These are phyloP conservation scores for Pelargonium fulgidum DNA, from an alignment of 441 rosid genomes.

Conservation along the genomic window DNA sequence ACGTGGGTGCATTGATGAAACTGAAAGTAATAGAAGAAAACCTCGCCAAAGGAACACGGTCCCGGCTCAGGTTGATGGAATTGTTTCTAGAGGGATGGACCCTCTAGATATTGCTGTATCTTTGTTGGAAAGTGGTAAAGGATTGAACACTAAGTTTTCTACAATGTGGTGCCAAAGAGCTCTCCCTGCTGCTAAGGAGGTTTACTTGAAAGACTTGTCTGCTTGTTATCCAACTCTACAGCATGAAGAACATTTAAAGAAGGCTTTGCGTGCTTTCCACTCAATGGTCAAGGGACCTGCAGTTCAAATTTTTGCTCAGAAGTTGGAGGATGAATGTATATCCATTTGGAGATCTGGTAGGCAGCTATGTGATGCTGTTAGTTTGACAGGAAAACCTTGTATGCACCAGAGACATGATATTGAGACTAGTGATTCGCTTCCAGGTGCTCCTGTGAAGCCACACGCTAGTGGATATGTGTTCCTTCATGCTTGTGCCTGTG, in stretches of 20 bases:
- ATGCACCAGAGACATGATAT: conserved; percentile 57
- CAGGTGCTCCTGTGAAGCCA: conserved; percentile 30
- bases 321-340: conserved; percentile 65
- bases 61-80: conserved; percentile 40
- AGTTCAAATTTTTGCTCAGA: conserved; percentile 46
- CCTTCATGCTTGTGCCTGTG: conserved; percentile 88
- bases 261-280: conserved; percentile 51
- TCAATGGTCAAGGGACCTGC: conserved; percentile 82
- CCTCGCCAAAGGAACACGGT: conserved; percentile 43
- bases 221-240: conserved; percentile 60
- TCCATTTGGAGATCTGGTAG: conserved; percentile 76
- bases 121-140: conserved; percentile 59
- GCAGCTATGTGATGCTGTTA: conserved; percentile 79
- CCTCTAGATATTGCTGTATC: conserved; percentile 55
- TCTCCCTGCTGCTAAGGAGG: conserved; percentile 65
- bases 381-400: conserved; percentile 85
- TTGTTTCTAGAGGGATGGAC: conserved; percentile 38
- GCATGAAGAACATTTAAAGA: conserved; percentile 57
- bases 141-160: conserved; percentile 57
- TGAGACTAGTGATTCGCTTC: conserved; percentile 21
- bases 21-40: conserved; percentile 47
- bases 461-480: conserved; percentile 76
- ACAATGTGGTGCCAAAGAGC: conserved; percentile 69
- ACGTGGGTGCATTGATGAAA: conserved; percentile 39
- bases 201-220: conserved; percentile 65